phyloP scores from a whole-genome alignment of 2,329 filamentous ascomycete genomes.

The Xylariales sp. region DNA sequence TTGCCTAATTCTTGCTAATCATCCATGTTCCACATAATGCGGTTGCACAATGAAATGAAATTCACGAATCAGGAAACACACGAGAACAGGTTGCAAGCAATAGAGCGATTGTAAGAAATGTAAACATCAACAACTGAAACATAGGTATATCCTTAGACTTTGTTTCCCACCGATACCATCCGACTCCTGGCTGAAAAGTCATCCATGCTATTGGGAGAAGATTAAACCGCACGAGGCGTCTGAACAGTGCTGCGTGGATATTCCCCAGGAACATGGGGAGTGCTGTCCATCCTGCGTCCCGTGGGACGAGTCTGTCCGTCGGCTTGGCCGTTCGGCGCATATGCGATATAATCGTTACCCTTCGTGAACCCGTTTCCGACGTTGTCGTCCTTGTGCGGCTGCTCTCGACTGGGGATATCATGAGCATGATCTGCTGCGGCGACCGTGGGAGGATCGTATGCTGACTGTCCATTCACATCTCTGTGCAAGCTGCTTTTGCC shows the following conservation, averaged over 20 bases:
- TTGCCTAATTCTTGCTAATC: too few species aligned
- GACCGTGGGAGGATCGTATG: background rate
- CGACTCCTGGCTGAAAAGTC: background rate
- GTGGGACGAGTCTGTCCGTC: constrained; percentile 4
- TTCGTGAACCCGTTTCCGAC: too few species aligned
- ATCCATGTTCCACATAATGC: too few species aligned
- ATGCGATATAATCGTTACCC: constrained; percentile 2
- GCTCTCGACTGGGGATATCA: background rate
- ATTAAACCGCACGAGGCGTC: constrained; percentile 5
- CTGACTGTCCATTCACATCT: background rate
- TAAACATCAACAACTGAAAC: too few species aligned
- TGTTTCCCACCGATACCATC: background rate
- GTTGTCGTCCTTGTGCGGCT: background rate
- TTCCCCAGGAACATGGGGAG: constrained; percentile 12
- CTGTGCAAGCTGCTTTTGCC: constrained; percentile 2
- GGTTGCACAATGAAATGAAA: too few species aligned
- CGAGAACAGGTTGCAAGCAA: too few species aligned
- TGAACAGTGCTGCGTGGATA: constrained; percentile 8
- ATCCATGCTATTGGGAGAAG: background rate
- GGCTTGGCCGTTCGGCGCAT: constrained; percentile 1
- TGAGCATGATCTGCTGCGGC: background rate
- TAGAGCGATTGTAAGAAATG: too few species aligned
- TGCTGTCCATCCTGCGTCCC: constrained; percentile 10
- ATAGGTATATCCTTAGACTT: background rate
- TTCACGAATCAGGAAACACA: too few species aligned